phyloP scores from a whole-genome alignment of 495 filamentous ascomycete genomes.

The Daldinia vernicosa region DNA sequence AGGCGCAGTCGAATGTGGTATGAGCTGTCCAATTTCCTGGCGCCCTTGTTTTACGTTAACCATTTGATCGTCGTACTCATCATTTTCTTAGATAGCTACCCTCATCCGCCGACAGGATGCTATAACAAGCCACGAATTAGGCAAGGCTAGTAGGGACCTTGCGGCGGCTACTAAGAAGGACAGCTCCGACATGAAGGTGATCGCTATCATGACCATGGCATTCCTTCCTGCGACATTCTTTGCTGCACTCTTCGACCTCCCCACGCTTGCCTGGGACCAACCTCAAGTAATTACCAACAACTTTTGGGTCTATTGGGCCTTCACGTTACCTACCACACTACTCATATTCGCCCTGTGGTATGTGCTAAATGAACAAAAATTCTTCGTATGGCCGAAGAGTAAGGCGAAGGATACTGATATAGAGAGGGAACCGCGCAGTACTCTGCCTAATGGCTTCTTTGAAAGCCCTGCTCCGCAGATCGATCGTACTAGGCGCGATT shows the following conservation, averaged over 20 bases:
- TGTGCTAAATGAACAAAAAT: conserved; percentile 13
- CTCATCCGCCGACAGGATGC: conserved; percentile 11
- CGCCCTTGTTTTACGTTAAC: too few species aligned
- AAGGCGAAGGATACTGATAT: background rate
- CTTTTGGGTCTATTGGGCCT: conserved; percentile 19
- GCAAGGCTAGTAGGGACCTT: conserved; percentile 5
- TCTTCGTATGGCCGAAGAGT: background rate
- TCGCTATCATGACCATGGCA: conserved; percentile 44
- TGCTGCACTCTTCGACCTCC: conserved; percentile 15
- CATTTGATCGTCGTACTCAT: background rate
- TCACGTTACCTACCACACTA: conserved; percentile 5
- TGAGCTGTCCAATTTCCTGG: background rate
- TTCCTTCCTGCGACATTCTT: conserved; percentile 48
- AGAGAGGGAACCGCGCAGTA: background rate
- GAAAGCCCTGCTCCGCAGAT: background rate
- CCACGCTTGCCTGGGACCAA: conserved; percentile 19
- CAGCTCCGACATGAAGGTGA: conserved; percentile 44
- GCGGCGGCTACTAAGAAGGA: conserved; percentile 38
- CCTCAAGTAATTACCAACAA: background rate
- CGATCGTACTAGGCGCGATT: background rate
- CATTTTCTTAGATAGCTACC: background rate
- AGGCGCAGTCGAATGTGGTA: conserved; percentile 14
- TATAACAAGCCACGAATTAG: background rate
- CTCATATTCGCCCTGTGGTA: conserved; percentile 18
- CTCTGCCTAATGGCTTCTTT: background rate